Evolutionary conservation across 1,284 basidiomycete species (phyloP).

Genomic region (Moesziomyces sp.): DNA sequence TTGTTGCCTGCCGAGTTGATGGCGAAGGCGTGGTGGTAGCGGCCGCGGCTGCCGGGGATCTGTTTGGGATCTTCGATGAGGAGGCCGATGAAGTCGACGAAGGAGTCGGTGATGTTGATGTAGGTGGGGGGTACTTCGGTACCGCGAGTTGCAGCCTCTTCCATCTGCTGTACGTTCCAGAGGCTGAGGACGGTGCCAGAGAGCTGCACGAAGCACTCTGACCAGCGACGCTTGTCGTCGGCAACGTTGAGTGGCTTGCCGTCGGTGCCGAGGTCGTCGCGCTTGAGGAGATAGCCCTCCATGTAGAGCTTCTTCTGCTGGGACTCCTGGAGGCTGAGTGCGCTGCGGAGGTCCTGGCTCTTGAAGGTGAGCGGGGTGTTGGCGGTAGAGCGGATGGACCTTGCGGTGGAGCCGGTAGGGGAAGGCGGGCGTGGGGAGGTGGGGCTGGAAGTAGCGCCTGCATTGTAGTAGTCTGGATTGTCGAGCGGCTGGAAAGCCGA

Average conservation of each 20-base stretch:
- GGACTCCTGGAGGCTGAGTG: conserved; percentile 63
- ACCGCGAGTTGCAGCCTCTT: conserved; percentile 81
- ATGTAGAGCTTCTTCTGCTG: conserved; percentile 65
- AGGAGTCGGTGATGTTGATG: conserved; percentile 84
- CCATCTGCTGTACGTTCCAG: conserved; percentile 86
- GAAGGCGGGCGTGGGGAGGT: conserved; percentile 36
- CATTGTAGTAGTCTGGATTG: conserved; percentile 33
- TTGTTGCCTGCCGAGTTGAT: conserved; percentile 95
- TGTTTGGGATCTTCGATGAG: conserved; percentile 71
- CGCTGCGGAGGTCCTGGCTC: conserved; percentile 61
- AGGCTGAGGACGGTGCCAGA: conserved; percentile 90
- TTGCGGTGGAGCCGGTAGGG: conserved; percentile 49
- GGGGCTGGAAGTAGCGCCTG: conserved; percentile 18
- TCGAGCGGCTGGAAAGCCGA: conserved; percentile 65
- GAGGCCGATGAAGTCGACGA: conserved; percentile 72
- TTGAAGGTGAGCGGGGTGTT: conserved; percentile 63
- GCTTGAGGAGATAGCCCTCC: conserved; percentile 65
- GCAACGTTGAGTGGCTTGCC: conserved; percentile 59
- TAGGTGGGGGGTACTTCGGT: conserved; percentile 85
- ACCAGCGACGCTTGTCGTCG: conserved; percentile 59
- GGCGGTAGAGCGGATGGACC: conserved; percentile 50
- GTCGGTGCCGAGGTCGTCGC: conserved; percentile 61
- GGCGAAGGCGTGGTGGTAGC: conserved; percentile 79
- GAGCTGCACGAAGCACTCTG: conserved; percentile 77
- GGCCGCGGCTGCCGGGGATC: conserved; percentile 70